Conservation (phyloP, 2,329 filamentous ascomycete species). For the Botryotinia calthae region DNA sequence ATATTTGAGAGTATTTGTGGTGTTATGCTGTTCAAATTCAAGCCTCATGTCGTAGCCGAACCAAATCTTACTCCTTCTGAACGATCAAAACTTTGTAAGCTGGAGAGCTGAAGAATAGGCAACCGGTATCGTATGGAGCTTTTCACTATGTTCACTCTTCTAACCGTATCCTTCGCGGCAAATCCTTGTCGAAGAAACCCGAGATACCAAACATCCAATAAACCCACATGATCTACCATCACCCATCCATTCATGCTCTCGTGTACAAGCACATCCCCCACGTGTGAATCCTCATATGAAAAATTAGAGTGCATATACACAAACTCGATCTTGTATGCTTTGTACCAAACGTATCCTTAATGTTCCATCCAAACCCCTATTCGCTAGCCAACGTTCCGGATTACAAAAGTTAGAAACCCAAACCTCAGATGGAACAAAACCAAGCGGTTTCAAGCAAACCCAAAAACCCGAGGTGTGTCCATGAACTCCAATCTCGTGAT, state of each 20-base stretch:
- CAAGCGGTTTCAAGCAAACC: neutral
- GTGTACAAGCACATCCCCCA: no score
- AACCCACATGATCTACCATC: neutral
- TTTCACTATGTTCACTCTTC: neutral
- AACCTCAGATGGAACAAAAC: neutral
- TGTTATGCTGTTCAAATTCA: neutral
- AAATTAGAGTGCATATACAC: neutral
- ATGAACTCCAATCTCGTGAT: neutral
- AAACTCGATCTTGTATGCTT: neutral
- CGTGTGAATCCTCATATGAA: neutral
- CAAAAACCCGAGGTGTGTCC: neutral
- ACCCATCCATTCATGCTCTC: neutral
- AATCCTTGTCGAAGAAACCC: neutral
- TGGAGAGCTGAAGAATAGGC: neutral
- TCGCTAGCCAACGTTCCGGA: neutral
- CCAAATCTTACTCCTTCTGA: neutral
- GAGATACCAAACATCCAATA: neutral
- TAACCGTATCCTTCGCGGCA: neutral
- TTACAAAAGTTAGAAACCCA: neutral
- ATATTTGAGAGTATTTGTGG: neutral
- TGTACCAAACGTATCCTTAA: neutral
- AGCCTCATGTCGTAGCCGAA: neutral
- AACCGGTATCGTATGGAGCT: neutral
- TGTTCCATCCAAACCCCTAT: neutral
- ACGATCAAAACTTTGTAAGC: neutral